Conservation (phyloP, 768 basidiomycete genomes). For the Lepiota venenata region DNA sequence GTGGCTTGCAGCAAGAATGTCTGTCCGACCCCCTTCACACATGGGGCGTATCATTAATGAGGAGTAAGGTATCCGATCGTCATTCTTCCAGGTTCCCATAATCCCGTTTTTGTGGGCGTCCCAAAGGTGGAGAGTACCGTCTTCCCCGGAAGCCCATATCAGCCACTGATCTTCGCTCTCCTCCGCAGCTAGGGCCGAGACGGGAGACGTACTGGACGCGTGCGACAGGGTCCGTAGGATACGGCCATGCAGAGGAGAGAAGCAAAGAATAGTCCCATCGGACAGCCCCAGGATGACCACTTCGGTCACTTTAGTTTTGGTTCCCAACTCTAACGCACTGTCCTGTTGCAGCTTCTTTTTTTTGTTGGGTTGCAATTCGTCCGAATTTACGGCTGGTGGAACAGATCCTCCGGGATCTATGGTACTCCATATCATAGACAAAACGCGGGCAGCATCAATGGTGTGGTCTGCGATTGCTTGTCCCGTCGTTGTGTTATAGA, state of each 20-base stretch:
- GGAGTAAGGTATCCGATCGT: constrained; percentile 57
- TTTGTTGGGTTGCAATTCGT: constrained; percentile 38
- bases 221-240: constrained; percentile 54
- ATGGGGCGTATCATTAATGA: constrained; percentile 43
- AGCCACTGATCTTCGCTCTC: constrained; percentile 26
- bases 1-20: constrained; percentile 59
- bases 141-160: constrained; percentile 57
- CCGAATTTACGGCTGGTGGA: constrained; percentile 4
- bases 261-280: constrained; percentile 55
- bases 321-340: constrained; percentile 23
- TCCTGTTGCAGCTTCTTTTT: constrained; percentile 53
- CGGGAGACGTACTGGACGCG: constrained; percentile 47
- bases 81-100: constrained; percentile 49
- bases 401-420: constrained; percentile 25
- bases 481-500: constrained; percentile 56
- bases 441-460: constrained; percentile 52
- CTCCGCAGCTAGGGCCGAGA: constrained; percentile 43
- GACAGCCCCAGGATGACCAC: constrained; percentile 58
- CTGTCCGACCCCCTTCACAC: constrained; percentile 32
- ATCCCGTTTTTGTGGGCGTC: constrained; percentile 47
- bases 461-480: constrained; percentile 56
- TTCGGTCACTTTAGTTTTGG: constrained; percentile 27
- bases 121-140: constrained; percentile 58
- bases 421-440: constrained; percentile 49
- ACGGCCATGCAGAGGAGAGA: constrained; percentile 59